Base-by-base conservation (phyloP, 2,329 filamentous ascomycete species). In the Xylaria sp. region DNA sequence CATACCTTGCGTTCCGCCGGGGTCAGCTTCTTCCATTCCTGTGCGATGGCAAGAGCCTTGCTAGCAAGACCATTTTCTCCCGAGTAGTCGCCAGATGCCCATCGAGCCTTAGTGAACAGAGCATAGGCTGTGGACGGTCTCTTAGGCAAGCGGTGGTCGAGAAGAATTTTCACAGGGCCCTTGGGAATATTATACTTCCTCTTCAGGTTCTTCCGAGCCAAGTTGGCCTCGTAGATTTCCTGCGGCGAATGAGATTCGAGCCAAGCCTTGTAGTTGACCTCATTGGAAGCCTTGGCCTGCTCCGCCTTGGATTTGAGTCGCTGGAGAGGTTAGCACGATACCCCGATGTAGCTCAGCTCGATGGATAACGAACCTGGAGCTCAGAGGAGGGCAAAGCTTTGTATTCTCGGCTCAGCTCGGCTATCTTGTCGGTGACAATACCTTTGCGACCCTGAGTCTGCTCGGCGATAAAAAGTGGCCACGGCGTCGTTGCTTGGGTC, bases 131-230 rank as follows among this genome's bases (percentile, higher is more conserved):
- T 74, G 13, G 44, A 0, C 12, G 82, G 74, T 44, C 71, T 74
- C 76, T 82, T 84, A 71, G 87, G 87, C 41, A 80, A 70, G 50
- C 87, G 86, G 2, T 82, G 78, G 74, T 89, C 87, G 1, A 69
- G 71, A 71, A 89, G 82, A 20, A 63, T 0, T 60, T 71, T 73
- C 20, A 61, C n/a, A 51, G 39, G 2, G 25, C 64, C 52, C 71
- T 76, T 74, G 58, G 77, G 78, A 72, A 76, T 74, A 58, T 74
- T 70, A 61, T 75, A 74, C 64, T 82, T 80, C 63, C 76, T 80
- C 65, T 77, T 78, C 56, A 89, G 81, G 32, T 69, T 70, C 8
- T 55, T 70, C 65, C 87, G 87, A 25, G 86, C 84, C 2, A 69
- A 71, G 80, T 87, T 88, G 70, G 87, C 86, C 2, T 78, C 69